Conservation (phyloP, 495 filamentous ascomycete genomes). For the Penicillium steckii region DNA sequence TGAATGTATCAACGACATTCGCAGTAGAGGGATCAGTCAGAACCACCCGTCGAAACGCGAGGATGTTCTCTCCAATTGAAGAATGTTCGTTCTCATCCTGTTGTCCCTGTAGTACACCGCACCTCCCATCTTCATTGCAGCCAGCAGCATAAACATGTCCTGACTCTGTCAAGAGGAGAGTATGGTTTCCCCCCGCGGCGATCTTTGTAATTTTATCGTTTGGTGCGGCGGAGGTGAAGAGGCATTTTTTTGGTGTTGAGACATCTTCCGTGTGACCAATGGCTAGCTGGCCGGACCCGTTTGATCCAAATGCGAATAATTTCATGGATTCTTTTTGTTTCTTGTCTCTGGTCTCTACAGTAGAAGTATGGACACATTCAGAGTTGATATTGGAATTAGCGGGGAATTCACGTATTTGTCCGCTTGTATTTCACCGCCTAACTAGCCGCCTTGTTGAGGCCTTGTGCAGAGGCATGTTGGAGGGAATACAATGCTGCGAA, state of each 20-base stretch:
- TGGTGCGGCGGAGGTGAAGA: conserved; percentile 34
- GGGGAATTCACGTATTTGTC: background rate
- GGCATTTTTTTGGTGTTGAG: conserved; percentile 60
- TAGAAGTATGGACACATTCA: background rate
- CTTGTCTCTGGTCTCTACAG: background rate
- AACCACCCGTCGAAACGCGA: conserved; percentile 28
- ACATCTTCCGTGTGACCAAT: conserved; percentile 74
- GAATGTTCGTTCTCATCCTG: background rate
- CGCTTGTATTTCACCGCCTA: background rate
- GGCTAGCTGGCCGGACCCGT: conserved; percentile 83
- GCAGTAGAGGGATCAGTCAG: conserved; percentile 13
- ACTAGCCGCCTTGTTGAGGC: conserved; percentile 1
- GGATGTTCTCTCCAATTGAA: conserved; percentile 6
- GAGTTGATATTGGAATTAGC: background rate
- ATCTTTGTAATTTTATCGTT: conserved; percentile 41
- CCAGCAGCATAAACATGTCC: conserved; percentile 66
- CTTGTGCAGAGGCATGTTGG: too few species aligned
- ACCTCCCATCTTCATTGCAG: conserved; percentile 50
- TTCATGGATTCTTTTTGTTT: conserved; percentile 25
- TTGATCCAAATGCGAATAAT: conserved; percentile 87
- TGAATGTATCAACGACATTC: conserved; percentile 22
- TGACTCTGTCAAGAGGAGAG: conserved; percentile 59
- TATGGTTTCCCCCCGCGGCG: conserved; percentile 85
- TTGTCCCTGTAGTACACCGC: conserved; percentile 16
- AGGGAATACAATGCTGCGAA: too few species aligned